phyloP scores from a whole-genome alignment of 2,329 filamentous ascomycete species.

The Sarocladium oryzae region DNA sequence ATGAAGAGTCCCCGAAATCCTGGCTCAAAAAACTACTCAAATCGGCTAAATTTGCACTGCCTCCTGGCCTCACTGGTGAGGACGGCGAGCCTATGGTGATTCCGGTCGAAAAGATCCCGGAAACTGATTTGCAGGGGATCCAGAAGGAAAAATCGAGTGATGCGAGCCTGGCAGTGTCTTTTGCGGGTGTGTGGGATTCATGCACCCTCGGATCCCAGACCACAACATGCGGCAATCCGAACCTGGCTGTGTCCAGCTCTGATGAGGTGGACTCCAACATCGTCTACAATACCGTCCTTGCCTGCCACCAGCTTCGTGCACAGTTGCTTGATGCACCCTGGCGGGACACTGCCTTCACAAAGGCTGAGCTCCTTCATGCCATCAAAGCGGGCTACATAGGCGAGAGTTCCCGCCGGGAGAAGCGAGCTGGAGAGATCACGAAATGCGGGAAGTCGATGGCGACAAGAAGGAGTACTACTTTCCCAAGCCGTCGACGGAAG shows the following conservation, averaged over 20 bases:
- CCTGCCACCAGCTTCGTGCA: neutral
- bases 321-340: neutral
- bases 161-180: too few species aligned
- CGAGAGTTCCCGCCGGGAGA: neutral
- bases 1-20: neutral
- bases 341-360: neutral
- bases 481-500: neutral
- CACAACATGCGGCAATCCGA: too few species aligned
- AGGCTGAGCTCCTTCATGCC: neutral
- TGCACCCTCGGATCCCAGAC: too few species aligned
- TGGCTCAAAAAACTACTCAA: too few species aligned
- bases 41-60: too few species aligned
- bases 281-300: neutral
- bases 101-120: too few species aligned
- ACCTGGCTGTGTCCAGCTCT: neutral
- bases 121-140: too few species aligned
- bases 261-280: neutral
- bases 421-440: too few species aligned
- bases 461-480: neutral
- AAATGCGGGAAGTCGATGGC: neutral
- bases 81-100: too few species aligned
- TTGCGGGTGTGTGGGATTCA: too few species aligned
- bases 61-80: too few species aligned
- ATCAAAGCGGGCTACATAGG: neutral
- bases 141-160: too few species aligned